Evolutionary conservation across 2,329 filamentous ascomycete genomes (phyloP), one percentile per base, ranked within the genome.

Genomic region (Botrytis deweyae): DNA sequence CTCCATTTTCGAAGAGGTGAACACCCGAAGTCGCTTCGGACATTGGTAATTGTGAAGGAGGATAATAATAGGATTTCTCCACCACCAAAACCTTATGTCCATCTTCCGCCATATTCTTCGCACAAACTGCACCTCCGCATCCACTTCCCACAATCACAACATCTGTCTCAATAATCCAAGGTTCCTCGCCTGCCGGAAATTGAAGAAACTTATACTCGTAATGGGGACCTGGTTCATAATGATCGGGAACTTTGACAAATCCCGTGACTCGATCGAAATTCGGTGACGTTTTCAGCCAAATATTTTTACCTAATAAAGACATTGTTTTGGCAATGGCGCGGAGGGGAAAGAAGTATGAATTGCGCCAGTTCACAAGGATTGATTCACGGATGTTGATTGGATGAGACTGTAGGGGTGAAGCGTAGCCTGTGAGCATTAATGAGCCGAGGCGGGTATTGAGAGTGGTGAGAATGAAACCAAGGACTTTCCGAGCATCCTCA

Each of bases 131-230:
- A 59, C 93, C 94, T 76, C 95, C 95, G 78, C 93, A 97, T 42
- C 95, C 95, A 55, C 93, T 96, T 3, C 95, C 95, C 33, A 98
- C 87, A 74, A 98, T 90, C 59, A 97, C 89, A 0, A 97, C 89
- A 81, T 98, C 95, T 0, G 92, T 91, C 72, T 94, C 89, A 58
- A 97, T 84, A 4, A 86, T 86, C 76, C 90, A 89, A 0, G 88
- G 84, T 9, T 80, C 81, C 3, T 79, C 71, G 3, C 75, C 52
- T 6, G 73, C 63, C 14, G 72, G 52, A 36, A 81, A 80, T 70
- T 81, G 80, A 36, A 78, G 59, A 42, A 82, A 82, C 3, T 78
- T 71, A 70, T 80, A 82, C 38, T 81, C 77, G 55, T 81, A 74
- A 79, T 80, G 25, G 80, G 81, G 12, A 81, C 82, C n/a, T 82